phyloP scores from a whole-genome alignment of 2,329 filamentous ascomycete genomes.

The Colletotrichum shisoi region DNA sequence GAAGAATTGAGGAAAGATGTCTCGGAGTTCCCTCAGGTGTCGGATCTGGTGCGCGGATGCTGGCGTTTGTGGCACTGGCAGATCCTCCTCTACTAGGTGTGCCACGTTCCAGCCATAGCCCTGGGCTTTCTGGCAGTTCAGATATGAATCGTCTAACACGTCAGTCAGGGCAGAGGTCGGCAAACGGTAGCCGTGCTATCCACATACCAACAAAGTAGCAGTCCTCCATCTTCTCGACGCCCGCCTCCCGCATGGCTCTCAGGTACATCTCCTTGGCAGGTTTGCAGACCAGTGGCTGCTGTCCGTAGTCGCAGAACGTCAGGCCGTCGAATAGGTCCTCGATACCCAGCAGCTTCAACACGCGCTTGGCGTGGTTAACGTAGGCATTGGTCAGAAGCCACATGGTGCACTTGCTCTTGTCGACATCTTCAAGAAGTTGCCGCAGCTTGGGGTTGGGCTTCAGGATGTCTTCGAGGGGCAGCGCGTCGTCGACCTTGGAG shows the following conservation, averaged over 20 bases:
- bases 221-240: conserved; percentile 69
- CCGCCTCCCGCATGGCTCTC: conserved; percentile 88
- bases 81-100: conserved; percentile 82
- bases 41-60: conserved; percentile 79
- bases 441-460: conserved; percentile 79
- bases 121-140: conserved; percentile 80
- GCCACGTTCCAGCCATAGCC: conserved; percentile 85
- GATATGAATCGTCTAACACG: conserved; percentile 78
- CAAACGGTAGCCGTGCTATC: not conserved
- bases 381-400: conserved; percentile 99
- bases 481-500: conserved; percentile 88
- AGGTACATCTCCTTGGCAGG: conserved; percentile 82
- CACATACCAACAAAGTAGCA: conserved; percentile 92
- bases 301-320: conserved; percentile 89
- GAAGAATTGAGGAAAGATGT: conserved; percentile 85
- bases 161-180: conserved; percentile 17
- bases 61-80: conserved; percentile 67
- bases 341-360: conserved; percentile 80
- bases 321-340: conserved; percentile 94
- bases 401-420: conserved; percentile 80
- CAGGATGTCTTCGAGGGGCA: conserved; percentile 86
- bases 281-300: conserved; percentile 82
- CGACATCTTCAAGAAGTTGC: conserved; percentile 79
- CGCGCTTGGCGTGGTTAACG: conserved; percentile 82
- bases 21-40: conserved; percentile 76